Conservation (phyloP, 2,329 filamentous ascomycete species). For the Colletotrichum australisinense region DNA sequence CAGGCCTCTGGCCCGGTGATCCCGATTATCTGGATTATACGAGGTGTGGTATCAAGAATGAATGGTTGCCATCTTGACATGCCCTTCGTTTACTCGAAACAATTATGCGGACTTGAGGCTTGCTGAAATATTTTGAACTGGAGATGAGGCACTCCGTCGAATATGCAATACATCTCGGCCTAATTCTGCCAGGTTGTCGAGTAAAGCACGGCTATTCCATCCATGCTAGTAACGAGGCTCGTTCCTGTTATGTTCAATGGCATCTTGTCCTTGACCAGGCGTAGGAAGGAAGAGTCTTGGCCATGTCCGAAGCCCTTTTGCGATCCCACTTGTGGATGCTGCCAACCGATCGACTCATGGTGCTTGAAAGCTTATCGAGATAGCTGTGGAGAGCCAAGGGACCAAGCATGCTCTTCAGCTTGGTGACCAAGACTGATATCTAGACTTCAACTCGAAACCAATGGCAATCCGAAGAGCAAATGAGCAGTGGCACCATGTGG, state of each 20-base stretch:
- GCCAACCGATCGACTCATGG: conserved; percentile 9
- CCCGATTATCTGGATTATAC: neutral
- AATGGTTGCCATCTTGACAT: neutral
- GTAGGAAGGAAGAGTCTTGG: neutral
- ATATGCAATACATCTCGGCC: neutral
- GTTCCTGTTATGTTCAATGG: neutral
- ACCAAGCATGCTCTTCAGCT: neutral
- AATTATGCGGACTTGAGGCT: neutral
- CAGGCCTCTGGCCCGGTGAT: neutral
- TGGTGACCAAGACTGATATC: neutral
- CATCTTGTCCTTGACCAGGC: neutral
- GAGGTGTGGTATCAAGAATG: neutral
- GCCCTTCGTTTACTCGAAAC: neutral
- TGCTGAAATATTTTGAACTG: neutral
- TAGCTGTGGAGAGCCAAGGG: neutral
- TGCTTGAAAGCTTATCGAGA: neutral
- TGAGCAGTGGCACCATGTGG: conserved; percentile 18
- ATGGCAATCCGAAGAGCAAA: conserved; percentile 5
- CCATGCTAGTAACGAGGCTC: neutral
- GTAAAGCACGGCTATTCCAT: neutral
- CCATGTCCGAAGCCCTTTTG: neutral
- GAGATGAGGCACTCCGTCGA: neutral
- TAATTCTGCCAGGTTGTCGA: neutral
- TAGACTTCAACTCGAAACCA: neutral
- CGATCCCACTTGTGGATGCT: neutral